Percentiles rank a stretch among this genome's conserved stretches.
phyloP scores from a whole-genome alignment of 106 monocot species.

The Dactylorhiza incarnata region DNA sequence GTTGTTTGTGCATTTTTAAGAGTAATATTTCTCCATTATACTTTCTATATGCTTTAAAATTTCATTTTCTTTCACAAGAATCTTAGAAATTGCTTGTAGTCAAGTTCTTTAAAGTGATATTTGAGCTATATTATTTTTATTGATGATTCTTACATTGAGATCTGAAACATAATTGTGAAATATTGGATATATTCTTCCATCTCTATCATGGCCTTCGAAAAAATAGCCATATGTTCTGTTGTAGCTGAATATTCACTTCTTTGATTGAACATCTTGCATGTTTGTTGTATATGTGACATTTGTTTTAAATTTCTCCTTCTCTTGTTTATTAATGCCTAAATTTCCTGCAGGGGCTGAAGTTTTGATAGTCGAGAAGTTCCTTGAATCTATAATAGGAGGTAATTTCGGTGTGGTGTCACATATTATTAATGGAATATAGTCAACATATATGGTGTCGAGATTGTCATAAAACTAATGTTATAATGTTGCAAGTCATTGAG shows the following conservation, averaged over 20 bases:
- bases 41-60: not conserved
- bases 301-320: not conserved
- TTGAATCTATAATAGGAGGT: conserved; percentile 55
- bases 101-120: not conserved
- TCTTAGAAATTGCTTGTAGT: not conserved
- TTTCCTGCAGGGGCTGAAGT: conserved; percentile 38
- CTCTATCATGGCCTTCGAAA: too few relatives aligned
- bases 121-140: not conserved
- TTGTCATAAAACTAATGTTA: not conserved
- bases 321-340: not conserved
- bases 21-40: not conserved
- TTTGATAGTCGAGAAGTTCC: conserved; percentile 37
- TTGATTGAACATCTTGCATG: not conserved
- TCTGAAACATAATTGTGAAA: not conserved
- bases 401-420: not conserved
- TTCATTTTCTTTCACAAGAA: not conserved
- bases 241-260: not conserved
- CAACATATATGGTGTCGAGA: not conserved
- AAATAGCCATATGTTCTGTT: not conserved
- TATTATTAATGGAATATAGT: not conserved
- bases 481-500: not conserved
- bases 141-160: not conserved
- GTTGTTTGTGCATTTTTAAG: not conserved
- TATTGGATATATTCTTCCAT: not conserved
- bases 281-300: not conserved